A percentile compares a stretch with the other conserved stretches of the same genome.
phyloP scores from a whole-genome alignment of 345 rosid species.

The Lepidium didymum region DNA sequence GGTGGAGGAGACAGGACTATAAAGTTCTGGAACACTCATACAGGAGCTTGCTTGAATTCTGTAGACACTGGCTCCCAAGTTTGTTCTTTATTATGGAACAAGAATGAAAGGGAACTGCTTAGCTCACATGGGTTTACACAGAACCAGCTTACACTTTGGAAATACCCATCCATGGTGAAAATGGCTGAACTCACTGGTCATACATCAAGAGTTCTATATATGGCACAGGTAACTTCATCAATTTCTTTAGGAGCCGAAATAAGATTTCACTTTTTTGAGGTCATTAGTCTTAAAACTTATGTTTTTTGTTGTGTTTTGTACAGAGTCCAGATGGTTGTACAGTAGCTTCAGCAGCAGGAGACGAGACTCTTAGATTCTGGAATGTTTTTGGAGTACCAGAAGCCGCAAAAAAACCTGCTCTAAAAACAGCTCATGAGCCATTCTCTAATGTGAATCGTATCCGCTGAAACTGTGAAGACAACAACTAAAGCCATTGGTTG shows the following conservation, averaged over 20 bases:
- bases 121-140: slow-evolving; percentile 30
- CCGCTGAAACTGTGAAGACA: slow-evolving; percentile 32
- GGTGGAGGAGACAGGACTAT: slow-evolving; percentile 27
- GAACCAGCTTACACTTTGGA: slow-evolving; percentile 16
- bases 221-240: slow-evolving; percentile 19
- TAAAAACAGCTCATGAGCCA: slow-evolving; percentile 44
- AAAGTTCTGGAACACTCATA: slow-evolving; percentile 29
- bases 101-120: slow-evolving; percentile 28
- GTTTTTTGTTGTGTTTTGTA: background rate
- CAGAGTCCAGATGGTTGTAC: slow-evolving; percentile 68
- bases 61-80: slow-evolving; percentile 33
- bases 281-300: background rate
- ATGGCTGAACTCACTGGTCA: too few relatives aligned
- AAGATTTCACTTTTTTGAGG: background rate
- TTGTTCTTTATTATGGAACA: slow-evolving; percentile 25
- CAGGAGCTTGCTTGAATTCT: slow-evolving; percentile 28
- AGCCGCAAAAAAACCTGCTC: slow-evolving; percentile 22
- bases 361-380: slow-evolving; percentile 65
- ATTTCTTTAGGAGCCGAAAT: background rate
- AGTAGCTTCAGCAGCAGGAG: slow-evolving; percentile 67
- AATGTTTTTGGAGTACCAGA: slow-evolving; percentile 63
- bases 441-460: slow-evolving; percentile 49
- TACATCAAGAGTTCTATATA: background rate
- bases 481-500: background rate
- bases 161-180: too few relatives aligned